Evolutionary conservation across 768 basidiomycete genomes (phyloP).

Genomic region (Podaxis rugospora): DNA sequence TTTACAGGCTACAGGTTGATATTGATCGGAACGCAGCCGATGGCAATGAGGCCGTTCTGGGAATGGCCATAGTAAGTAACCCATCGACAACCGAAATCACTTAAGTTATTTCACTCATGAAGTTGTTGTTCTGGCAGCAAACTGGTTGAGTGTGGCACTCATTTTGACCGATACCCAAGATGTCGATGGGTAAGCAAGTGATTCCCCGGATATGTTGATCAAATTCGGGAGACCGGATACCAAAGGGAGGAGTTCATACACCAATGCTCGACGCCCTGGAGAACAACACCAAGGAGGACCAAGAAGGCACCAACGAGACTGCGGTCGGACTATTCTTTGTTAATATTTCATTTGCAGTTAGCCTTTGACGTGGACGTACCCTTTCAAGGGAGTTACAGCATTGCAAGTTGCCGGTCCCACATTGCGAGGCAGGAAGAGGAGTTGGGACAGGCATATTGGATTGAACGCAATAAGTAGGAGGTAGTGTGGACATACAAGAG

Average conservation of each 20-base stretch:
- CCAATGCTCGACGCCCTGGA: constrained; percentile 23
- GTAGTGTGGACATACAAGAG: constrained; percentile 8
- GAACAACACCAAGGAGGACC: constrained; percentile 20
- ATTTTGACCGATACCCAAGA: constrained; percentile 20
- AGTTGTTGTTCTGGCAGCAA: constrained; percentile 33
- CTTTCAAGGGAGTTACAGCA: constrained; percentile 23
- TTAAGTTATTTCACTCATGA: constrained; percentile 17
- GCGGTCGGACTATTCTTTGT: constrained; percentile 18
- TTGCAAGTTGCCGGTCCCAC: constrained; percentile 18
- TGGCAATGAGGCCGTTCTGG: constrained; percentile 29
- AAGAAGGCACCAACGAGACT: constrained; percentile 19
- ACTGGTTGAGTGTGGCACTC: constrained; percentile 29
- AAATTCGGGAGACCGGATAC: not conserved
- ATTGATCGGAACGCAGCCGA: constrained; percentile 36
- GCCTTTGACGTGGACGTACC: constrained; percentile 8
- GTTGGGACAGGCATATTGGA: constrained; percentile 11
- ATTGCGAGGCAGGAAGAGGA: constrained; percentile 18
- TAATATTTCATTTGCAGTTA: not conserved
- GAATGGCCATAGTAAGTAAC: not conserved
- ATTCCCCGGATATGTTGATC: constrained; percentile 18
- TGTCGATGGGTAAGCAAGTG: constrained; percentile 26
- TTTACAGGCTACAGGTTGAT: constrained; percentile 18
- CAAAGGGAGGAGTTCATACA: constrained; percentile 15
- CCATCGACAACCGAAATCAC: not conserved
- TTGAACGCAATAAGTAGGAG: not conserved